Base-by-base conservation (phyloP, 129 eudicot genomes). In the Glebionis coronaria region DNA sequence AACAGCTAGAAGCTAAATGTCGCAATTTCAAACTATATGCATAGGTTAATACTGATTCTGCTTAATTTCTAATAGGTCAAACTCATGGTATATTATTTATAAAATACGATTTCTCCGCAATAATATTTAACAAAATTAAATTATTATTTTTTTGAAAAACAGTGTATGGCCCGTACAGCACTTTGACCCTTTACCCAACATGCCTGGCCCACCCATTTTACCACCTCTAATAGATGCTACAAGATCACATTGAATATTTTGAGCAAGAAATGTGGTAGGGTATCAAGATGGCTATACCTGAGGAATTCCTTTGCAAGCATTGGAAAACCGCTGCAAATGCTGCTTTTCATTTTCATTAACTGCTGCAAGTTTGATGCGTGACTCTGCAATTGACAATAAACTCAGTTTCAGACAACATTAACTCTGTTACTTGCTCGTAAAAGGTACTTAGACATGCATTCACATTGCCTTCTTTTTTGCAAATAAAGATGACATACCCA, bases 221-320 rank as follows among this genome's bases (percentile, higher is more conserved):
- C 19, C 19, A 65, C 21, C 35, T 11, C 57, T 65, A 15, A 4
- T 44, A 25, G 28, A 69, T 20, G 56, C 56, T 57, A 56, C 28
- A 23, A 69, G 25, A 27, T 56, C 44, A n/a, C 0, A 5, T 5
- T 35, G 42, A 35, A 35, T 49, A 12, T 13, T 61, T n/a, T 20
- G 13, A 31, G 44, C 4, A 61, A 61, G 61, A 72, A 20, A 28
- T 49, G 27, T 5, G 23, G 61, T 9, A 61, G 14, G 54, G 57
- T 64, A 44, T 73, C 52, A 20, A 42, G 46, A 6, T 47, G 35
- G 31, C 42, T n/a, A 27, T 81, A 94, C 99, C 97, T 94, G 99
- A 29, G 97, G 95, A 78, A 89, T 89, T 75, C 99, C 99, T 78
- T 89, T 94, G 78, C 99, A 94, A 9, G 99, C 99, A 89, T 82